phyloP scores from a whole-genome alignment of 345 rosid genomes.

The Zanthoxylum bungeanum region DNA sequence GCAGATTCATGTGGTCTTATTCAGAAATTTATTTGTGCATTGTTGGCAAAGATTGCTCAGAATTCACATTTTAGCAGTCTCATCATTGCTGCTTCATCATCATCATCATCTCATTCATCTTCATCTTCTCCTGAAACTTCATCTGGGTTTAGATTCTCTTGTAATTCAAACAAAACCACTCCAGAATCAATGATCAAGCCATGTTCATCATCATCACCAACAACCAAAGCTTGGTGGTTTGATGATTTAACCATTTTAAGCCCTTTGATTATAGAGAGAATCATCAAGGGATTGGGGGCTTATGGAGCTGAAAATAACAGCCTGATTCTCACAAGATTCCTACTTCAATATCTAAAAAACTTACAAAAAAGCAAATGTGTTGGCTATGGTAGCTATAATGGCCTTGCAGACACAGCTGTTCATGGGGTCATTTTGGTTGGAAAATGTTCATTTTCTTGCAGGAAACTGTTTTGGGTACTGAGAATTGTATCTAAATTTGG shows the following conservation, averaged over 20 bases:
- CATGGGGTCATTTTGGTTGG: slow-evolving; percentile 45
- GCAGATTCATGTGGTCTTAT: slow-evolving; percentile 61
- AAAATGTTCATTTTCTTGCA: slow-evolving; percentile 53
- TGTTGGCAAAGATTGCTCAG: slow-evolving; percentile 59
- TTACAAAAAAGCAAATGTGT: slow-evolving; percentile 32
- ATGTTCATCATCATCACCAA: slow-evolving; percentile 13
- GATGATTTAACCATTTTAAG: slow-evolving; percentile 50
- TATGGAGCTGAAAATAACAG: slow-evolving; percentile 44
- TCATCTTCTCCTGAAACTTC: slow-evolving; percentile 55
- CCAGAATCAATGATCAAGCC: slow-evolving; percentile 27
- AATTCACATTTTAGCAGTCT: slow-evolving; percentile 41
- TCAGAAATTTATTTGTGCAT: slow-evolving; percentile 44
- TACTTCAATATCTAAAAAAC: slow-evolving; percentile 62
- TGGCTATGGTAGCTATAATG: not conserved
- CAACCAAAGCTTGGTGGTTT: slow-evolving; percentile 73
- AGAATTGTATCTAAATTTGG: slow-evolving; percentile 48
- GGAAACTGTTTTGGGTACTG: slow-evolving; percentile 59
- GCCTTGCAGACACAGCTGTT: slow-evolving; percentile 55
- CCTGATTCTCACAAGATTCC: slow-evolving; percentile 63
- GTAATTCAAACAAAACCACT: slow-evolving; percentile 26
- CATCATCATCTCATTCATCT: slow-evolving; percentile 43
- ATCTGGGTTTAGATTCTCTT: slow-evolving; percentile 41
- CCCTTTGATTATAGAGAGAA: slow-evolving; percentile 44
- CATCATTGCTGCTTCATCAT: slow-evolving; percentile 32
- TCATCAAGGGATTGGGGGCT: slow-evolving; percentile 49